phyloP scores from a whole-genome alignment of 148 eudicot species.

The Euryodendron excelsum region DNA sequence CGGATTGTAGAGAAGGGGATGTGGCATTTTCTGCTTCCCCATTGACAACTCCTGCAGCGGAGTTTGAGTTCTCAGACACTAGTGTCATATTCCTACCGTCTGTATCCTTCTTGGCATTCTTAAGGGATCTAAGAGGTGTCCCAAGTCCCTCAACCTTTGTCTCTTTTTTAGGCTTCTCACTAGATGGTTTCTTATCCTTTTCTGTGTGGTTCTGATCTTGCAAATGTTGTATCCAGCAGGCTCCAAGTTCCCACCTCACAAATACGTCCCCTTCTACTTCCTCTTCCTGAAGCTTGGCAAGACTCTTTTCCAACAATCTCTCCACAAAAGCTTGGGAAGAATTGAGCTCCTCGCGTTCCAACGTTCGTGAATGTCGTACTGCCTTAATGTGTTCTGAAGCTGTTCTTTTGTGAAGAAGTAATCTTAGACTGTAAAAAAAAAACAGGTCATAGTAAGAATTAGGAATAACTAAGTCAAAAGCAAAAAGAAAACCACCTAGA shows the following conservation, averaged over 20 bases:
- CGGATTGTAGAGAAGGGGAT: conserved; percentile 35
- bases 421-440: conserved; percentile 66
- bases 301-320: conserved; percentile 68
- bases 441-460: neutral
- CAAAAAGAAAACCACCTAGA: neutral
- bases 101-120: conserved; percentile 61
- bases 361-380: conserved; percentile 27
- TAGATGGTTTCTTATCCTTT: conserved; percentile 74
- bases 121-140: conserved; percentile 83
- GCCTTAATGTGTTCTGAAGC: conserved; percentile 47
- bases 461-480: no score
- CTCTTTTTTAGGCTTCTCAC: conserved; percentile 74
- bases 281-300: conserved; percentile 72
- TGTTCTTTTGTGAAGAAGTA: conserved; percentile 76
- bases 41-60: conserved; percentile 34
- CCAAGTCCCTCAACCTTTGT: conserved; percentile 98
- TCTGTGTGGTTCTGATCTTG: conserved; percentile 88
- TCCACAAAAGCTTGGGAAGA: conserved; percentile 63
- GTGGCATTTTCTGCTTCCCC: conserved; percentile 33
- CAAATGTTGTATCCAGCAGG: conserved; percentile 99
- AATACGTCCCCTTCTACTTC: conserved; percentile 48
- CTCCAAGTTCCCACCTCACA: conserved; percentile 99
- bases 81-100: conserved; percentile 44
- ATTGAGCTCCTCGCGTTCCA: conserved; percentile 47
- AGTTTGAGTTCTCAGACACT: conserved; percentile 36